Evolutionary conservation across 768 basidiomycete genomes (phyloP), one percentile per base, ranked within the genome.

Genomic region (Leccinum obscurum): DNA sequence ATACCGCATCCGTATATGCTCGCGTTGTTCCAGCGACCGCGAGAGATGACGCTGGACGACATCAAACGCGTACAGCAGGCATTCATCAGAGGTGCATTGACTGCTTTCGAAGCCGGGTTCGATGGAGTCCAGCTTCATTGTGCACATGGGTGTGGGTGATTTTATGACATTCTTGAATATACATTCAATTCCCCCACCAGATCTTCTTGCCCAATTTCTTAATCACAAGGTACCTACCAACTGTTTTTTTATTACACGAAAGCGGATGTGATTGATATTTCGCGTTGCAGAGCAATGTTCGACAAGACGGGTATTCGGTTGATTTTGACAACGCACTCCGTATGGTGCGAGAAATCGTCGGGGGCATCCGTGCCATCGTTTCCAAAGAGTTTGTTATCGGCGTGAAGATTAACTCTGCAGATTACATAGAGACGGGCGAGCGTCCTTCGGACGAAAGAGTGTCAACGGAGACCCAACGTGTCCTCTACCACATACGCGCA

Each of bases 101-200:
- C 90, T 34, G 92, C 92, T 9, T 71, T 78, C 17, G 70, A 81
- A 56, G 76, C 88, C 44, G 92, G 92, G 0, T 95, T 94, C 70
- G 92, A 96, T 62, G 95, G 95, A 0, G 76, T 96, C 4, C 85
- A 97, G 67, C 62, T 98, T 10, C 95, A 97, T 70, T 88, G 80
- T 26, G 88, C 88, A 1, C 93, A 95, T 72, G 93, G 93, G 39
- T 95, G 90, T 92, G 57, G 73, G 90, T 83, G 5, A 34, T 39
- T 20, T 20, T 24, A 22, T 34, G 32, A 13, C 50, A 28, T 49
- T 46, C n/a, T 35, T 37, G 22, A 30, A 59, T 20, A 35, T 2
- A n/a, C 11, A 8, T 35, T 44, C 30, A 62, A 10, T 6, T 22
- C 1, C 2, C 28, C 28, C 10, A 7, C 22, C 57, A 93, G 92